These are phyloP conservation scores for Aspergillus pseudonomiae DNA, from an alignment of 2,329 filamentous ascomycete genomes.

Conservation along the genomic window DNA sequence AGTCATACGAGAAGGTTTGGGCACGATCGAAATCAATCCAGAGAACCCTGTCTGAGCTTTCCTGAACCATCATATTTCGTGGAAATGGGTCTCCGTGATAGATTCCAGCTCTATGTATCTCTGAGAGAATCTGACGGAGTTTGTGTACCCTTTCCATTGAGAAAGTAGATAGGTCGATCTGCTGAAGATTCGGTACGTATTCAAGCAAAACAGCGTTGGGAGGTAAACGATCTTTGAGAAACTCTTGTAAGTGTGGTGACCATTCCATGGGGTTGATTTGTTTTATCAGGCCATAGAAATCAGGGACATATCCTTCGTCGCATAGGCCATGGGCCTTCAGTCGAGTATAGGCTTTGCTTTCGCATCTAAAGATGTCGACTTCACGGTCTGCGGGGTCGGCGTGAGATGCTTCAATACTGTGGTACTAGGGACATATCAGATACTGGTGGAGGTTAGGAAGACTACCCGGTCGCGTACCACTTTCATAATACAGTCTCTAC, in stretches of 20 bases:
- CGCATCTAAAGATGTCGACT: constrained; percentile 6
- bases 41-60: constrained; percentile 13
- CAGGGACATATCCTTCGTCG: constrained; percentile 3
- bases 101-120: constrained; percentile 16
- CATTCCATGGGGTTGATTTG: neutral
- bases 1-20: constrained; percentile 15
- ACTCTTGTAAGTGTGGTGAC: constrained; percentile 7
- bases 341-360: constrained; percentile 7
- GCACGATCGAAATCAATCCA: constrained; percentile 24
- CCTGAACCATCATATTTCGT: constrained; percentile 18
- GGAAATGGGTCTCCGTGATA: constrained; percentile 21
- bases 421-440: constrained; percentile 2
- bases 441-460: neutral
- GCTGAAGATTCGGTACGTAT: constrained; percentile 14
- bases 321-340: constrained; percentile 7
- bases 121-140: constrained; percentile 14
- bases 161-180: constrained; percentile 16
- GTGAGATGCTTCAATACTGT: neutral
- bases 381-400: neutral
- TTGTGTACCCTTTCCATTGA: constrained; percentile 6
- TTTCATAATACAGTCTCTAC: constrained; percentile 3
- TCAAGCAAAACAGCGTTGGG: constrained; percentile 22
- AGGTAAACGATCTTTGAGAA: constrained; percentile 10
- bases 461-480: constrained; percentile 1
- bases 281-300: constrained; percentile 6